Evolutionary conservation across 352 stramenopile species (phyloP), one percentile per base, ranked within the genome.

Genomic region (Saprolegnia diclina): DNA sequence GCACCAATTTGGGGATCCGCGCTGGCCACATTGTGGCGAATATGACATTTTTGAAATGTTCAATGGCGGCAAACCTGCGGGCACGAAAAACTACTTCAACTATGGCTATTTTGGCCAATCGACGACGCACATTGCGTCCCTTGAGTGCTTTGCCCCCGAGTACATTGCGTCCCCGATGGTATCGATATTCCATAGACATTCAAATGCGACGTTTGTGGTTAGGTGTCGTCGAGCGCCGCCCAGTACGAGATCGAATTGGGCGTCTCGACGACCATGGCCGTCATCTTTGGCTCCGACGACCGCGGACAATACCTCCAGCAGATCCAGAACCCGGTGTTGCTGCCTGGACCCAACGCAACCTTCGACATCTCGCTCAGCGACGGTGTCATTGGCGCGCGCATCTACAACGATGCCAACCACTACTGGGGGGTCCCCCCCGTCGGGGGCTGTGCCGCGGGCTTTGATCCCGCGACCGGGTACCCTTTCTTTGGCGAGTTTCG

Each of bases 11-110:
- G 77, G 37, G 22, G 72, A 64, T 57, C 86, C 87, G 44, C 80
- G 80, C 64, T 92, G 82, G 83, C 82, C 83, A 14, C 86, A 89
- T 73, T 90, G 77, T 74, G 83, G 83, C 29, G 83, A 92, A 69
- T 72, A 90, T 52, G 83, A 92, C 56, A 82, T 92, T 32, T 92
- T 92, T 54, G 83, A 92, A 72, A 92, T 92, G 83, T 92, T 92
- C 67, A 63, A 63, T n/a, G 55, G 55, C 29, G 55, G 40, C 55
- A 37, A 29, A 7, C 24, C 55, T 5, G 35, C 32, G 18, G 55
- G 55, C 29, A 88, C 79, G 38, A 81, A 90, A 62, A 80, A 92
- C 67, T 89, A 76, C 64, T 76, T 40, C n/a, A 80, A 78, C 54
- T 80, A 80, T 40, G 76, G 76, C 5, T 61, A 69, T 5, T 92